A percentile compares a stretch with the other conserved stretches of the same genome.
Conservation (phyloP, 2,329 filamentous ascomycete species). For the Dothistroma pini region DNA sequence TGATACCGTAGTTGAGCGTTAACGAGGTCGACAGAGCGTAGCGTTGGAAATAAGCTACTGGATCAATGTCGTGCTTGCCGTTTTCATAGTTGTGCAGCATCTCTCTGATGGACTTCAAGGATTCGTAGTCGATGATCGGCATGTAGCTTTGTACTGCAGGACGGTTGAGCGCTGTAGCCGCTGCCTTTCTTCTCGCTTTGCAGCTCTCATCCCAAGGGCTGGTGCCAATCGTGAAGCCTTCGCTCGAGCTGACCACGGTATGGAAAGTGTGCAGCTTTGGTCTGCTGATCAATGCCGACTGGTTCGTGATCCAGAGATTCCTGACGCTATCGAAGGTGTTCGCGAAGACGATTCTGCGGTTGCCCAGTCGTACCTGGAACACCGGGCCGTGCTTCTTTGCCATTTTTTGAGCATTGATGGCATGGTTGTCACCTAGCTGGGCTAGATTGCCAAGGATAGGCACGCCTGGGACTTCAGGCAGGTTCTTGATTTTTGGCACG, state of each 20-base stretch:
- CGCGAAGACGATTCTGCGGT: constrained; percentile 69
- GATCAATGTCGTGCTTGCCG: constrained; percentile 64
- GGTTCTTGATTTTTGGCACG: constrained; percentile 46
- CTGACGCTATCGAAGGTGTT: constrained; percentile 73
- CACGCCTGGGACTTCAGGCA: constrained; percentile 47
- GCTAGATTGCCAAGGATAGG: constrained; percentile 47
- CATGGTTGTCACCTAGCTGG: constrained; percentile 46
- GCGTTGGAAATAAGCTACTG: constrained; percentile 62
- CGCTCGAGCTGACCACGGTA: constrained; percentile 69
- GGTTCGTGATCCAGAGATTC: constrained; percentile 73
- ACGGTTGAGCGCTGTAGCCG: constrained; percentile 72
- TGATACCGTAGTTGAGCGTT: constrained; percentile 74
- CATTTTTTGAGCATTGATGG: constrained; percentile 45
- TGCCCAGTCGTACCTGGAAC: constrained; percentile 58
- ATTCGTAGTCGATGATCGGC: constrained; percentile 77
- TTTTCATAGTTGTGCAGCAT: constrained; percentile 61
- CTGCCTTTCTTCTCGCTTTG: constrained; percentile 72
- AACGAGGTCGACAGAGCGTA: constrained; percentile 74
- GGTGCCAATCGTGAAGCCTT: constrained; percentile 78
- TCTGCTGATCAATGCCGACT: constrained; percentile 71
- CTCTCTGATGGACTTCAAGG: constrained; percentile 67
- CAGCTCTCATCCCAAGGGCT: constrained; percentile 81
- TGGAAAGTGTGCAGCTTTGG: constrained; percentile 80
- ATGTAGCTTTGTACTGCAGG: constrained; percentile 75
- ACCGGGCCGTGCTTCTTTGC: constrained; percentile 49